Percentiles rank a stretch among this genome's conserved stretches.
phyloP scores from a whole-genome alignment of 768 basidiomycete genomes.

The Daedaleopsis sinensis region DNA sequence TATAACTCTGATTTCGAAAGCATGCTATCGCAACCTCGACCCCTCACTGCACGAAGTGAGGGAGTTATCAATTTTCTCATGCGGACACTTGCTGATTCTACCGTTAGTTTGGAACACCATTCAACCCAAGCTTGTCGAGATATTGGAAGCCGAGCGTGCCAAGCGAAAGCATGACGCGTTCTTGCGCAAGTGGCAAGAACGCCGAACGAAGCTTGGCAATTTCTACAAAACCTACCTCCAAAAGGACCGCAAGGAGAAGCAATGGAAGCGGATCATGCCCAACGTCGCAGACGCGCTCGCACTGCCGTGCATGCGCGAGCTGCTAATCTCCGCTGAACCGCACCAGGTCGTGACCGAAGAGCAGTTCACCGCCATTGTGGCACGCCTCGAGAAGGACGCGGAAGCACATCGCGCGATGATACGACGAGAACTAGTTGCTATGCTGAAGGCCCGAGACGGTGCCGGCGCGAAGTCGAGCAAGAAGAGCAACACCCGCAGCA shows the following conservation, averaged over 20 bases:
- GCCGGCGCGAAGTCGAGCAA: neutral
- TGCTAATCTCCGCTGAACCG: neutral
- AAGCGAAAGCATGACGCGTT: neutral
- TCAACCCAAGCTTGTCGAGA: neutral
- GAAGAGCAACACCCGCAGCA: neutral
- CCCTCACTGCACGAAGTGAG: conserved; percentile 5
- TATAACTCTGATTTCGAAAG: neutral
- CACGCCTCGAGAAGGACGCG: neutral
- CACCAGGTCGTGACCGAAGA: neutral
- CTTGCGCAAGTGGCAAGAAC: neutral
- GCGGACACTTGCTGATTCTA: neutral
- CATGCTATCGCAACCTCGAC: neutral
- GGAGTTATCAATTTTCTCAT: neutral
- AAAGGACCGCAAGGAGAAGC: neutral
- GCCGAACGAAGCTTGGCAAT: neutral
- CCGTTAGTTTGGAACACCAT: conserved; percentile 1
- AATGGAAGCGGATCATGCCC: neutral
- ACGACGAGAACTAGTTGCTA: neutral
- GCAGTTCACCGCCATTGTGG: neutral
- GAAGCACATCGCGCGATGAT: neutral
- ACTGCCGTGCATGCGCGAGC: neutral
- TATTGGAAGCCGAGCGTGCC: neutral
- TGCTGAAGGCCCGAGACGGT: neutral
- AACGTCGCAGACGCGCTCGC: neutral
- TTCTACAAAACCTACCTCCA: neutral